Evolutionary conservation across 257 asterid species (phyloP).

Genomic region (Solanum gracilifrons): DNA sequence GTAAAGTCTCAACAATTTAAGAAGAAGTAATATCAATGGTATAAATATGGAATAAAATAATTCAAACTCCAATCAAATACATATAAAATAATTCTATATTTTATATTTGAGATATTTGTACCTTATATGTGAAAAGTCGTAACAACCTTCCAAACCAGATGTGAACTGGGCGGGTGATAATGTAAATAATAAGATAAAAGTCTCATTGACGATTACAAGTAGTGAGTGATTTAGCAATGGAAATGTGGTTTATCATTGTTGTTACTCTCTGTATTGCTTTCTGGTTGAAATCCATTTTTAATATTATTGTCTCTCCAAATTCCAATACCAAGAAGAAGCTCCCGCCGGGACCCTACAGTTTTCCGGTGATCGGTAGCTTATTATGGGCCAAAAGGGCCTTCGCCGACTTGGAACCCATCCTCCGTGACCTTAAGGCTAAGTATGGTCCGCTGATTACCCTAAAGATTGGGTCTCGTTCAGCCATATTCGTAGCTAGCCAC

Average conservation of each 20-base stretch:
- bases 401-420: neutral
- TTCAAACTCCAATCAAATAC: too few species aligned
- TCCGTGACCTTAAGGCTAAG: neutral
- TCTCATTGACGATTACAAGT: neutral
- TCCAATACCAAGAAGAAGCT: neutral
- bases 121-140: too few species aligned
- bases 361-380: neutral
- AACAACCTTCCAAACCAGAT: too few species aligned
- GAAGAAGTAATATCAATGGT: too few species aligned
- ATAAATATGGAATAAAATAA: too few species aligned
- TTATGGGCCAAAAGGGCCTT: neutral
- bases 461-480: neutral
- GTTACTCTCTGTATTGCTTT: neutral
- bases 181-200: neutral
- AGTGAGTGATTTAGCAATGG: neutral
- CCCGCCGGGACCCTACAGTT: neutral
- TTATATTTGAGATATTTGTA: too few species aligned
- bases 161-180: too few species aligned
- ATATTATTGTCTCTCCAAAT: neutral
- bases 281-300: neutral
- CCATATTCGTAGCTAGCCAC: neutral
- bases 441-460: neutral
- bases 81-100: too few species aligned
- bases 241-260: neutral
- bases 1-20: too few species aligned